Conservation (phyloP, 2,329 filamentous ascomycete species). For the Amylocarpus encephaloides region DNA sequence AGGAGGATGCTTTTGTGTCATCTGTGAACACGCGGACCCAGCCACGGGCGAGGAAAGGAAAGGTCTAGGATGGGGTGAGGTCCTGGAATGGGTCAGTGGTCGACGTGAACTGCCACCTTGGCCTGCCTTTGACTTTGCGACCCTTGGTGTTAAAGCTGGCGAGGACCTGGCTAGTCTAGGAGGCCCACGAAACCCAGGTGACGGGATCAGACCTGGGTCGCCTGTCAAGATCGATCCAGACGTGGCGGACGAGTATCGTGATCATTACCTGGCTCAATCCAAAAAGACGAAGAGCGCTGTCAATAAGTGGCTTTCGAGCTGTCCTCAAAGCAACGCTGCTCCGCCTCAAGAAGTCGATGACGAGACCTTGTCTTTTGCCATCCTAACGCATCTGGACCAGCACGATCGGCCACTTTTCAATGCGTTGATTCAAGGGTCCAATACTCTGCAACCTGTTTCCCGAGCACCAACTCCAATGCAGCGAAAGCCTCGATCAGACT, state of each 20-base stretch:
- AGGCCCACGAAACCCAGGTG: slow-evolving; percentile 49
- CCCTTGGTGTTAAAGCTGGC: slow-evolving; percentile 54
- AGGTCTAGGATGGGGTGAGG: slow-evolving; percentile 90
- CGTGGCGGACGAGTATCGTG: slow-evolving; percentile 86
- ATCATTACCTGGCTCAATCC: slow-evolving; percentile 86
- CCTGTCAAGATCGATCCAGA: slow-evolving; percentile 81
- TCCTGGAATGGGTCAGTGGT: slow-evolving; percentile 86
- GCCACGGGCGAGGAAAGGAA: slow-evolving; percentile 41
- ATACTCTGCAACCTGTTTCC: slow-evolving; percentile 44
- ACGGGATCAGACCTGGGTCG: slow-evolving; percentile 50
- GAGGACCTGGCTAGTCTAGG: slow-evolving; percentile 50
- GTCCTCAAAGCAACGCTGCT: slow-evolving; percentile 62
- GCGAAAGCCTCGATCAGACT: slow-evolving; percentile 60
- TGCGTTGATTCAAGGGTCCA: slow-evolving; percentile 61
- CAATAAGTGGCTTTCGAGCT: slow-evolving; percentile 80
- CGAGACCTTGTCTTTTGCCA: slow-evolving; percentile 88
- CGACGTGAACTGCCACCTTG: slow-evolving; percentile 78
- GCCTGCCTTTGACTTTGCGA: slow-evolving; percentile 76
- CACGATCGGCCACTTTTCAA: slow-evolving; percentile 77
- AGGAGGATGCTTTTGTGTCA: slow-evolving; percentile 69
- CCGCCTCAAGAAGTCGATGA: slow-evolving; percentile 88
- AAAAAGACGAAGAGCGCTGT: slow-evolving; percentile 90
- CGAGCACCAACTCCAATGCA: slow-evolving; percentile 62
- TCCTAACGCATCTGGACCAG: slow-evolving; percentile 76
- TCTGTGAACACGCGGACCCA: slow-evolving; percentile 60